These are phyloP conservation scores for Aureobasidium lini DNA, from an alignment of 2,329 filamentous ascomycete genomes.

Conservation along the genomic window DNA sequence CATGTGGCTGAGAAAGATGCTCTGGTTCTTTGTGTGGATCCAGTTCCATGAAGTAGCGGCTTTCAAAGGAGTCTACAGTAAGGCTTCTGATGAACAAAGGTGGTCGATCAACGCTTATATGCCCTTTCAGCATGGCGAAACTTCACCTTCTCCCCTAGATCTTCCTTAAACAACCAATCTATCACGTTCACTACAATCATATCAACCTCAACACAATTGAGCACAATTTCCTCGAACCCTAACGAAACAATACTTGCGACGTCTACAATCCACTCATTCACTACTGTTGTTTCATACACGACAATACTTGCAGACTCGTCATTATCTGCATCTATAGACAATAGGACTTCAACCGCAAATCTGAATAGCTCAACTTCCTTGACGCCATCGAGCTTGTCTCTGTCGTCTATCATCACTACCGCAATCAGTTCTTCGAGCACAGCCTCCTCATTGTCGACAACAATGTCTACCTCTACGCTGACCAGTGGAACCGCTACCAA, in stretches of 20 bases:
- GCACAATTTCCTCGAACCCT: background rate
- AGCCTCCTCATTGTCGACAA: background rate
- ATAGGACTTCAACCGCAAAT: background rate
- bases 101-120: background rate
- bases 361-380: background rate
- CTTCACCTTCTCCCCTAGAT: background rate
- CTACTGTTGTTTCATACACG: background rate
- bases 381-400: slow-evolving; percentile 9
- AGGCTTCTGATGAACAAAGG: background rate
- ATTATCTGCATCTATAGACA: background rate
- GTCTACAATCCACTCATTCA: background rate
- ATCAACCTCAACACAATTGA: background rate
- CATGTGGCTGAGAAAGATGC: slow-evolving; percentile 2
- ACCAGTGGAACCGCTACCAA: background rate
- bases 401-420: background rate
- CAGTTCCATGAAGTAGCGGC: background rate
- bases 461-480: background rate
- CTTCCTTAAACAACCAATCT: background rate
- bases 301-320: background rate
- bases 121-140: background rate
- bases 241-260: background rate
- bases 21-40: slow-evolving; percentile 2
- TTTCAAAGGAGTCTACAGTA: background rate
- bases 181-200: background rate
- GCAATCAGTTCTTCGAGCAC: background rate